Percentiles rank a stretch among this genome's conserved stretches.
These are phyloP conservation scores for Phytophthora foliorum DNA, from an alignment of 352 stramenopile genomes.

Conservation along the genomic window DNA sequence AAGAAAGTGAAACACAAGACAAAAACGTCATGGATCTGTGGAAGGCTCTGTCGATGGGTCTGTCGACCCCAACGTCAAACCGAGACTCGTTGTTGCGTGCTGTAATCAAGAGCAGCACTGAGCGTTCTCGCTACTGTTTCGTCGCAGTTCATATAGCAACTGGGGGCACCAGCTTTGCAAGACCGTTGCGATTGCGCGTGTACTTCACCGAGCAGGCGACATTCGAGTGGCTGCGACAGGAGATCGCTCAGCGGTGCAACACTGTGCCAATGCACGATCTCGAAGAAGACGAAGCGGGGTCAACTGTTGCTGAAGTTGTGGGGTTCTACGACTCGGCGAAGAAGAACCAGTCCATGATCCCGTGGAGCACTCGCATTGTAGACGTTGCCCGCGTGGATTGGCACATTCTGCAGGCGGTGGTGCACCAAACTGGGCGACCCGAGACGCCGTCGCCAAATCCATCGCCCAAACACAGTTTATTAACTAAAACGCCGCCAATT, in stretches of 20 bases:
- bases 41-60: slow-evolving; percentile 22
- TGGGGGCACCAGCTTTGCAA: not conserved
- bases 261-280: slow-evolving; percentile 20
- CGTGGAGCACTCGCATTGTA: slow-evolving; percentile 20
- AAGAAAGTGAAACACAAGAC: slow-evolving; percentile 27
- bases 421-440: slow-evolving; percentile 15
- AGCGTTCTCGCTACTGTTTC: slow-evolving; percentile 33
- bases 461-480: not conserved
- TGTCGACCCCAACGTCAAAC: slow-evolving; percentile 10
- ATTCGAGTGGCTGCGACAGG: slow-evolving; percentile 47
- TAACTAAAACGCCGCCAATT: not conserved
- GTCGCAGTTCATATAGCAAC: slow-evolving; percentile 23
- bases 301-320: slow-evolving; percentile 16
- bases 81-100: slow-evolving; percentile 18
- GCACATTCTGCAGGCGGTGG: slow-evolving; percentile 22
- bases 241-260: slow-evolving; percentile 36
- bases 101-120: slow-evolving; percentile 25
- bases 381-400: slow-evolving; percentile 31
- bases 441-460: not conserved
- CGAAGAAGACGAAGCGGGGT: slow-evolving; percentile 5
- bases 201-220: slow-evolving; percentile 42
- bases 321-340: slow-evolving; percentile 43
- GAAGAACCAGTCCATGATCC: slow-evolving; percentile 28
- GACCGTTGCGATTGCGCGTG: slow-evolving; percentile 36
- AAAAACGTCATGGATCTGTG: slow-evolving; percentile 39